These are phyloP conservation scores for Heritiera littoralis DNA, from an alignment of 345 rosid genomes.

Conservation along the genomic window DNA sequence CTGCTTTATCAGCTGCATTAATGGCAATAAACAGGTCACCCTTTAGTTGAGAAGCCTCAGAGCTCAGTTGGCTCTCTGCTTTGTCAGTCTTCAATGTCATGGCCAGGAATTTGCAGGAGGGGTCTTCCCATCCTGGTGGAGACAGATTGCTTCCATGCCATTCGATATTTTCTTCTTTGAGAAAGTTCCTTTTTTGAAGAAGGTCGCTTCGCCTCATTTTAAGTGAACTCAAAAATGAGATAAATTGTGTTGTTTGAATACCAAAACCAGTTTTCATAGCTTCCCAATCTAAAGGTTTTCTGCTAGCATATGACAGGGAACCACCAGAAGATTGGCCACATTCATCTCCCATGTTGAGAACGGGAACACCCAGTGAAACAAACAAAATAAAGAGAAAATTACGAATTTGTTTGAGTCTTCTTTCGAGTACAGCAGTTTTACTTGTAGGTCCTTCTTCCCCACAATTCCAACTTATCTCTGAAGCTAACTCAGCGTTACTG, in stretches of 20 bases:
- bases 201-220: constrained; percentile 69
- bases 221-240: constrained; percentile 66
- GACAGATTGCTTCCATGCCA: constrained; percentile 74
- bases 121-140: constrained; percentile 81
- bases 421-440: constrained; percentile 66
- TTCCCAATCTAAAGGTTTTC: constrained; percentile 73
- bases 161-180: constrained; percentile 69
- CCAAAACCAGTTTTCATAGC: constrained; percentile 62
- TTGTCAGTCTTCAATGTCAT: constrained; percentile 60
- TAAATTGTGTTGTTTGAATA: constrained; percentile 62
- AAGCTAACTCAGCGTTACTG: constrained; percentile 47
- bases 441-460: constrained; percentile 93
- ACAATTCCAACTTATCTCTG: constrained; percentile 93
- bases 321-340: constrained; percentile 84
- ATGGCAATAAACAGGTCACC: constrained; percentile 68
- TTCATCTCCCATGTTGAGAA: constrained; percentile 96
- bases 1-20: constrained; percentile 53
- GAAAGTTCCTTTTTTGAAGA: constrained; percentile 58
- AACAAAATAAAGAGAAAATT: constrained; percentile 74
- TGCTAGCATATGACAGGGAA: constrained; percentile 48
- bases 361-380: constrained; percentile 78
- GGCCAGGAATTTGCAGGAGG: constrained; percentile 65
- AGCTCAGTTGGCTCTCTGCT: constrained; percentile 32
- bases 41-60: constrained; percentile 34
- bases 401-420: constrained; percentile 80